Percentiles rank a stretch among this genome's conserved stretches.
Evolutionary conservation across 345 rosid species (phyloP).

Genomic region (Cardamine resedifolia): DNA sequence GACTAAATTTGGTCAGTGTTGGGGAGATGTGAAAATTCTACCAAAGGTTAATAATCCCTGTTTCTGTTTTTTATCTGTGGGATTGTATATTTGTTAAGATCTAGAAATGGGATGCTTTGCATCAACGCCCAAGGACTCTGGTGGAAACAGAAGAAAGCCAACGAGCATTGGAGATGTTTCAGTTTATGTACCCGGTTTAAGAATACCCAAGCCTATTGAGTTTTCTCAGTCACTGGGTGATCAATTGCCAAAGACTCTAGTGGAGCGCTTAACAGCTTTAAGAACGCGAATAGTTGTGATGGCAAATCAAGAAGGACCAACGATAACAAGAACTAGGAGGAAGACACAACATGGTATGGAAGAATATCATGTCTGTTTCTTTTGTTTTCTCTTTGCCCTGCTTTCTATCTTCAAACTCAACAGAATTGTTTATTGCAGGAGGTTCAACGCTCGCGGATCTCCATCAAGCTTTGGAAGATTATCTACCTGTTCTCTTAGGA

Average conservation of each 20-base stretch:
- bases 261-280: constrained; percentile 79
- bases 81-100: constrained; percentile 37
- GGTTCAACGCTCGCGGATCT: constrained; percentile 95
- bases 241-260: constrained; percentile 67
- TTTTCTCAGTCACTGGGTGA: constrained; percentile 73
- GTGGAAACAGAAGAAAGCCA: constrained; percentile 78
- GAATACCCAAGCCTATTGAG: constrained; percentile 86
- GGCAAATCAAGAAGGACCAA: constrained; percentile 98
- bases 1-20: constrained; percentile 1
- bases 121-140: constrained; percentile 76
- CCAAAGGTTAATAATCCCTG: constrained; percentile 9
- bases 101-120: constrained; percentile 85
- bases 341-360: constrained; percentile 90
- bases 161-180: constrained; percentile 86
- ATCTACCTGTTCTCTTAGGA: constrained; percentile 92
- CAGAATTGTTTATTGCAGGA: constrained; percentile 45
- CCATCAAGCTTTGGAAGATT: constrained; percentile 95
- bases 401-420: background rate
- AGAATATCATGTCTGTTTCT: background rate
- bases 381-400: background rate
- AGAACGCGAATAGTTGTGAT: constrained; percentile 93
- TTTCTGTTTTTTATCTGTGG: constrained; percentile 1
- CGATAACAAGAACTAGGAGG: constrained; percentile 86
- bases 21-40: background rate
- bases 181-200: constrained; percentile 91